Base-by-base conservation (phyloP, 306 rosid species). In the Leucaena leucocephala region DNA sequence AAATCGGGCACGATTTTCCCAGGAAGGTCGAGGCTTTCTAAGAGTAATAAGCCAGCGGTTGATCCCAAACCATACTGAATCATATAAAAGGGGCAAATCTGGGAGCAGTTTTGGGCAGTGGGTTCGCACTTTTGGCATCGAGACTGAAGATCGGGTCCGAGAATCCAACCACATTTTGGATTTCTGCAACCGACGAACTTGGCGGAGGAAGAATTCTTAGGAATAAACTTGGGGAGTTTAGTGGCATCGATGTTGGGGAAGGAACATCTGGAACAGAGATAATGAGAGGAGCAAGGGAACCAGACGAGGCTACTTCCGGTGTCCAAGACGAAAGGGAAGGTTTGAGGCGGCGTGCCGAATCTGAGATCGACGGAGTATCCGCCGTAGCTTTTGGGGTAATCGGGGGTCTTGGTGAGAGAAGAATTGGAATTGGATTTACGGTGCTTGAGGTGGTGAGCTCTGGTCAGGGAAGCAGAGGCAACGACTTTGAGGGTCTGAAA, bases 271-370 rank as follows among this genome's bases (percentile, higher is more conserved):
- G 91, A 59, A 71, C 98, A 93, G 50, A 80, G 66, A 59, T 93
- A 93, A 66, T 88, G 88, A 61, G 96, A 87, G 50, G 97, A 87
- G 61, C 98, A 93, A 22, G 98, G 97, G 64, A 89, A 75, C 98
- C 97, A 93, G 38, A 88, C 91, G 4, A 93, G 90, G 85, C 88
- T 91, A 44, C 93, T 89, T 14, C 93, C 97, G 0, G 97, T 93
- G 82, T 93, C 98, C 81, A 93, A 77, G 16, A 93, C 45, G 62
- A 93, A 88, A 21, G 89, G 8, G 6, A 81, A n/a, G 3, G 86
- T 74, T 70, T 91, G 94, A 0, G 94, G 87, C 0, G 98, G 98
- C 0, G 91, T 89, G 17, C 98, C 98, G 72, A 93, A 89, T 54
- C 64, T 79, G 64, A 91, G 94, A 45, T 87, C 52, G 52, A 88